Evolutionary conservation across 2,329 filamentous ascomycete species (phyloP), one percentile per base, ranked within the genome.

Genomic region (Trichophyton mentagrophytes): DNA sequence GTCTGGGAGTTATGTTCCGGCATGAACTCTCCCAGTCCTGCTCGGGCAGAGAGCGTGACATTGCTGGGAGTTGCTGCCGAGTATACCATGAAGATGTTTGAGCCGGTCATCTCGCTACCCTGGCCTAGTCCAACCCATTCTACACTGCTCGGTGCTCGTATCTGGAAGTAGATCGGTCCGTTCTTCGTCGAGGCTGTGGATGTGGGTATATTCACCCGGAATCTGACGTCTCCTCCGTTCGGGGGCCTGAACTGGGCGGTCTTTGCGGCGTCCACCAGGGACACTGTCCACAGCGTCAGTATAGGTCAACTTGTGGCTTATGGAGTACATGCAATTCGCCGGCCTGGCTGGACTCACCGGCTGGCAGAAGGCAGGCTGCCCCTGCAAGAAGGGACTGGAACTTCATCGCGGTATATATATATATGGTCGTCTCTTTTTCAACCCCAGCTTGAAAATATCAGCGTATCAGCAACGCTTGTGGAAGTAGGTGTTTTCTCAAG

Each of bases 1-100:
- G 78, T 72, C 27, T 69, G 66, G 2, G 69, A 69, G 63, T 79
- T 76, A 60, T 74, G 68, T 15, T 67, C 63, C 1, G 82, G 82
- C 63, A 72, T 64, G 2, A 59, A 63, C 36, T 81, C 68, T 5
- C 79, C 79, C 11, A 66, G 72, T 7, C 76, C 77, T 5, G 73
- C 65, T 46, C 82, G 72, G 8, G 81, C 78, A 2, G 82, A 84
- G 7, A 85, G 65, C 0, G 82, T 85, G 13, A 85, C 79, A 64
- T 83, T 84, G 49, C 70, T 76, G 44, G 71, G 76, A 15, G 55
- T 42, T 42, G 71, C 70, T 27, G 77, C 75, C n/a, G 79, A 76
- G 65, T 85, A 85, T 4, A 83, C 73, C 49, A 84, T 71, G 67
- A 85, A 84, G 55, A 85, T 83, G 68, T 83, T 82, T 4, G 82